A percentile compares a stretch with the other conserved stretches of the same genome.
These are phyloP conservation scores for Tolypocladium ophioglossoides DNA, from an alignment of 2,329 filamentous ascomycete species.

Conservation along the genomic window DNA sequence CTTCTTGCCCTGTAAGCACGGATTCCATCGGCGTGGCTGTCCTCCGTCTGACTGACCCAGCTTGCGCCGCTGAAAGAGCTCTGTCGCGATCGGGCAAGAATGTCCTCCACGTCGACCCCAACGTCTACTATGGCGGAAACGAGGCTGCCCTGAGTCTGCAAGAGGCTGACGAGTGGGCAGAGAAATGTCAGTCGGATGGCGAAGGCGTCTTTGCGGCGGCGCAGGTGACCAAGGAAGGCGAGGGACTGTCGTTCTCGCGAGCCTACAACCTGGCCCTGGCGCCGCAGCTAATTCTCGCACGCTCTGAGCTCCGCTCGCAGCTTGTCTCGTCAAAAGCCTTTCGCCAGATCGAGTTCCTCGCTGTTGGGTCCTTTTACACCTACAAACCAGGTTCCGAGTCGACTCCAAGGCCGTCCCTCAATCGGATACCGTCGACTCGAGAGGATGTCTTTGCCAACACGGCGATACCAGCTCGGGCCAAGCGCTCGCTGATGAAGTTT, in stretches of 20 bases:
- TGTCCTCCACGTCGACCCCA: conserved; percentile 78
- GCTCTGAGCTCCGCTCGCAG: conserved; percentile 64
- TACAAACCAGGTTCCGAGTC: conserved; percentile 32
- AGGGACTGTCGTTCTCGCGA: conserved; percentile 50
- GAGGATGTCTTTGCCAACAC: conserved; percentile 84
- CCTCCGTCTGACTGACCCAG: conserved; percentile 22
- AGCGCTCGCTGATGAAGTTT: conserved; percentile 86
- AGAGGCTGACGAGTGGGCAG: conserved; percentile 68
- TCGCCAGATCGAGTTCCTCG: conserved; percentile 83
- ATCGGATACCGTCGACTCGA: conserved; percentile 73
- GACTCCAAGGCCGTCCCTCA: conserved; percentile 30
- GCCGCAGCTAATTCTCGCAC: conserved; percentile 77
- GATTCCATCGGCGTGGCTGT: conserved; percentile 19
- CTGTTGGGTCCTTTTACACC: conserved; percentile 88
- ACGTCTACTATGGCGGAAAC: conserved; percentile 77
- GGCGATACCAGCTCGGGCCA: conserved; percentile 66
- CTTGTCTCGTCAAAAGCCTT: conserved; percentile 87
- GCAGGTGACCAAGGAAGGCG: conserved; percentile 24
- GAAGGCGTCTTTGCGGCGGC: conserved; percentile 16
- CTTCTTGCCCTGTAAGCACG: conserved; percentile 63
- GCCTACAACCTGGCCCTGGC: conserved; percentile 76
- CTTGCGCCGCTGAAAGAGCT: conserved; percentile 49
- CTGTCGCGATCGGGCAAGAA: conserved; percentile 88
- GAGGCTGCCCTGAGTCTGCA: conserved; percentile 80
- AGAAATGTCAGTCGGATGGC: conserved; percentile 19